Base-by-base conservation (phyloP, 306 rosid species). In the apple (Malus domestica) region DNA sequence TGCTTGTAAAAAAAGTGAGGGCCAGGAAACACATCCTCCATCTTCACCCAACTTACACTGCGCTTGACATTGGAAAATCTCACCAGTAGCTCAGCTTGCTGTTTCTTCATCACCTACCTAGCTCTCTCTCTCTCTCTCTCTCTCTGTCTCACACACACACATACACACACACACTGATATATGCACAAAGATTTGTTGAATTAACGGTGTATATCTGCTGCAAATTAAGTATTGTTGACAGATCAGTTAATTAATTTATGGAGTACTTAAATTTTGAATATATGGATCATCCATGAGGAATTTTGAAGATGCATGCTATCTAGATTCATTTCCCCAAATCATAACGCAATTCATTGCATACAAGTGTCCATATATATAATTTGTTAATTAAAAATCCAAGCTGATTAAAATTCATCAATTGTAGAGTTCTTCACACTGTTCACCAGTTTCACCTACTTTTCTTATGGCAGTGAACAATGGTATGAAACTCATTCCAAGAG, bases 401-500 rank as follows among this genome's bases (percentile, higher is more conserved):
- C 29, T 19, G 59, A 3, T 22, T 10, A 8, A 58, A 58, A 58
- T 4, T 58, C 63, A 58, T 58, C 30, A 59, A 64, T 38, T 60
- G 68, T 40, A 72, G 45, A 74, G 46, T 79, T 76, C 73, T 77
- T 65, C 81, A 59, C 72, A 87, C 87, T 88, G 89, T 84, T 90
- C 87, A 88, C 85, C 93, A n/a, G 83, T 83, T 84, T 90, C 71
- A 85, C 93, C 93, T 85, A 88, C 90, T 84, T 80, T 70, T 60
- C 80, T 80, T 68, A n/a, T 49, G 70, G 81, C 70, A 35, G 61
- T 73, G 33, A 45, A 42, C 66, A 80, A 61, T 6, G 33, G 3
- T 61, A 76, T 51, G 65, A 76, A 62, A 57, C 77, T 71, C 68
- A 22, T 77, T 40, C 44, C 7, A 73, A 55, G 58, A 72, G 72